Percentiles rank a stretch among this genome's conserved stretches.
Evolutionary conservation across 2,329 filamentous ascomycete genomes (phyloP).

Genomic region (Talaromyces amestolkiae): DNA sequence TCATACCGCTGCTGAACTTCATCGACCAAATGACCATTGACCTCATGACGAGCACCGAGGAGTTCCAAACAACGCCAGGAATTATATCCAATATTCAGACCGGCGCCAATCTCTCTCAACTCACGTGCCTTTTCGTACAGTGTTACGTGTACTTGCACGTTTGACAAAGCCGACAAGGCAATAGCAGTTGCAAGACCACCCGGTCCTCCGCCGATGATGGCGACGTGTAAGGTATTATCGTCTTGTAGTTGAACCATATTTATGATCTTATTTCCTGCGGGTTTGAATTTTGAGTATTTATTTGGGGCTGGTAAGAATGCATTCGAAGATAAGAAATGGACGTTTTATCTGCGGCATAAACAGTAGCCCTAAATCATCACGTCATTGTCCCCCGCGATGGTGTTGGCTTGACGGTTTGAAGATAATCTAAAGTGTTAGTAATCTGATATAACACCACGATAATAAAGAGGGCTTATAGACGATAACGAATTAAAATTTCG

Average conservation of each 20-base stretch:
- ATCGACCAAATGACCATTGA: slow-evolving; percentile 37
- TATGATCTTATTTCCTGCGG: fast-evolving
- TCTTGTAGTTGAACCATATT: background rate
- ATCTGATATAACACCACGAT: background rate
- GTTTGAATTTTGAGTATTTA: too few species aligned
- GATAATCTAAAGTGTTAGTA: background rate
- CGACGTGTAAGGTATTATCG: slow-evolving; percentile 26
- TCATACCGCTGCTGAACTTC: slow-evolving; percentile 32
- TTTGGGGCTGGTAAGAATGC: background rate
- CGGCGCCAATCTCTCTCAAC: slow-evolving; percentile 50
- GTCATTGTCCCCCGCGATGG: slow-evolving; percentile 7
- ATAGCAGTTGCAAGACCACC: slow-evolving; percentile 47
- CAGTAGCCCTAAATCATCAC: slow-evolving; percentile 3
- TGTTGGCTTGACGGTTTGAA: background rate
- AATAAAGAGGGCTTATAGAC: too few species aligned
- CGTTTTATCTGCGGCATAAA: background rate
- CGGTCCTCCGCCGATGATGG: slow-evolving; percentile 42
- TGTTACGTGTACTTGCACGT: slow-evolving; percentile 35
- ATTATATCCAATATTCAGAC: slow-evolving; percentile 48
- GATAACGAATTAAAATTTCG: too few species aligned
- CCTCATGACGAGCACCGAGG: slow-evolving; percentile 42
- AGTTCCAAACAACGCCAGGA: slow-evolving; percentile 50
- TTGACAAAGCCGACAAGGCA: slow-evolving; percentile 42
- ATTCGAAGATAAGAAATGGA: background rate
- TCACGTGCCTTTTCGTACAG: slow-evolving; percentile 48